Conservation (phyloP, 257 asterid genomes). For the Solanum virginianum region DNA sequence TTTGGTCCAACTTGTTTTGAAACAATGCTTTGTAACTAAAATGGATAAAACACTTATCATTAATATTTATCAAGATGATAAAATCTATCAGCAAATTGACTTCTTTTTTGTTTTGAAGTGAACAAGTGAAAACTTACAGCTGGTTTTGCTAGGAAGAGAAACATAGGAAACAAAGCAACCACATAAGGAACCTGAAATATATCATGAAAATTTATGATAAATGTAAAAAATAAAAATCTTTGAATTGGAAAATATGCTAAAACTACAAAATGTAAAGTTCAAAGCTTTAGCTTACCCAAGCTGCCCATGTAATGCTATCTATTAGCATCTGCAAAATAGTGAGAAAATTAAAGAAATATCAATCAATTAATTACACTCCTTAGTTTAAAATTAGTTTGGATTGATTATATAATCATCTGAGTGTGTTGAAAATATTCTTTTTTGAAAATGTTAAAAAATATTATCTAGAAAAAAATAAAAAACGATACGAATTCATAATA, state of each 20-base stretch:
- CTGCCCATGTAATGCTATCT: constrained; percentile 5
- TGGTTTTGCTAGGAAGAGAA: background rate
- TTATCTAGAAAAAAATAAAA: background rate
- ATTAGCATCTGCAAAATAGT: constrained; percentile 1
- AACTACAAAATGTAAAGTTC: background rate
- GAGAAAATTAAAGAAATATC: background rate
- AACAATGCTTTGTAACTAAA: constrained; percentile 4
- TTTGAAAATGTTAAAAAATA: background rate
- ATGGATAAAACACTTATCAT: background rate
- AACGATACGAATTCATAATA: background rate
- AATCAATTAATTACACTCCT: background rate
- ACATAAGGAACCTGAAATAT: constrained; percentile 4
- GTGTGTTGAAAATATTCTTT: background rate
- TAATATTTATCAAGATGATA: background rate
- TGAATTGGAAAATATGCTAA: background rate
- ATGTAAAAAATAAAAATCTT: background rate
- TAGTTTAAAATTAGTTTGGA: background rate
- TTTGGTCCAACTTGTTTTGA: constrained; percentile 7
- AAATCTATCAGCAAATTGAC: background rate
- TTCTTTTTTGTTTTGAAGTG: background rate
- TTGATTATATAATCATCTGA: background rate
- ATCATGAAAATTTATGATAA: background rate
- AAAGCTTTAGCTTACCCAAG: background rate
- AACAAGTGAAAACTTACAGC: background rate
- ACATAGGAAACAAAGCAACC: background rate